Base-by-base conservation (phyloP, 257 asterid species). In the Knoxia roxburghii region DNA sequence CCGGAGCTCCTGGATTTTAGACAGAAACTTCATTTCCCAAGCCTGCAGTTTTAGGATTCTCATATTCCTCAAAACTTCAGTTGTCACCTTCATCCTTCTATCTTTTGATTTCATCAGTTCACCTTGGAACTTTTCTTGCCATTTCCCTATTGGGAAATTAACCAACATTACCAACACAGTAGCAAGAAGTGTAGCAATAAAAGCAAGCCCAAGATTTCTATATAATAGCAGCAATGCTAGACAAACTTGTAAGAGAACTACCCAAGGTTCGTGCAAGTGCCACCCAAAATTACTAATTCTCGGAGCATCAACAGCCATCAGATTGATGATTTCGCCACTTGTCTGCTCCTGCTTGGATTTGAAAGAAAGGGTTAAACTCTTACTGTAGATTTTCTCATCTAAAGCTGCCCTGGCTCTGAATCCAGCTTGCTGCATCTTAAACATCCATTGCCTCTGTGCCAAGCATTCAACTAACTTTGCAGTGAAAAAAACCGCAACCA, bases 191-290 rank as follows among this genome's bases (percentile, higher is more conserved):
- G 55, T 84, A 20, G 85, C 91, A 12, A 91, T 5, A 6, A 93
- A 73, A 76, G 95, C 91, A 41, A 89, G 82, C 33, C 96, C 96
- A 18, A 89, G 83, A 81, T 87, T 86, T 62, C 68, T 84, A 61
- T 85, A 91, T 20, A 91, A 77, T 63, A 92, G 81, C 1, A 66
- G 52, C 60, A 92, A 76, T 0, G 97, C 98, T 60, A 92, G 64
- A 33, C 57, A 78, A 7, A 92, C 85, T 65, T 92, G 93, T 46
- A 92, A 1, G 21, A 86, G 1, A 35, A 86, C 86, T 83, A 78
- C 75, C 98, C 98, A 92, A 1, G 96, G 85, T 66, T 84, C 93
- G 71, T 89, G 96, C 77, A 92, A 33, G 58, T 86, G 87, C 98
- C 96, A 89, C 35, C 86, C 78, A 24, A 89, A 91, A 11, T 83